A percentile compares a stretch with the other conserved stretches of the same genome.
phyloP scores from a whole-genome alignment of 768 basidiomycete genomes.

The Calocybe cyanea region DNA sequence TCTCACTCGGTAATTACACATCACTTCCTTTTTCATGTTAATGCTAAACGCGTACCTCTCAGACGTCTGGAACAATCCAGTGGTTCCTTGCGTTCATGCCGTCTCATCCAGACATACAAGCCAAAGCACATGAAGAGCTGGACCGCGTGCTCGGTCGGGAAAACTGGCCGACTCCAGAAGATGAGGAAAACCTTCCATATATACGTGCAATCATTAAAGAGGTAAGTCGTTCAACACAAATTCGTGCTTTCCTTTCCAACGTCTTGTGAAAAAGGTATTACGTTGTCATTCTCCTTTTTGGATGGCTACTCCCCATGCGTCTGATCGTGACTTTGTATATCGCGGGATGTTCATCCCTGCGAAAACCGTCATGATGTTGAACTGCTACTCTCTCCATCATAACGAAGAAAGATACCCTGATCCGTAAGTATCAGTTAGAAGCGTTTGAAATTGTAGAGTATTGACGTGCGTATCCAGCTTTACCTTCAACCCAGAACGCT shows the following conservation, averaged over 20 bases:
- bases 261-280: constrained; percentile 25
- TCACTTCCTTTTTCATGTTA: not conserved
- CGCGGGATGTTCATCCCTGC: constrained; percentile 36
- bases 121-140: constrained; percentile 26
- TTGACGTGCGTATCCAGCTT: too few relatives aligned
- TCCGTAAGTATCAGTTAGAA: constrained; percentile 20
- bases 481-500: constrained; percentile 35
- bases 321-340: constrained; percentile 36
- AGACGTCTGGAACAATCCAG: constrained; percentile 33
- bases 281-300: constrained; percentile 34
- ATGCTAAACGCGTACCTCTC: not conserved
- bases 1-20: constrained; percentile 31
- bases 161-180: constrained; percentile 25
- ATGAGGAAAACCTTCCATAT: constrained; percentile 29
- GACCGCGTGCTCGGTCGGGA: constrained; percentile 27
- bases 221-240: constrained; percentile 1
- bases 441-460: too few relatives aligned
- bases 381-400: constrained; percentile 35
- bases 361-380: constrained; percentile 33
- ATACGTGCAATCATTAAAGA: constrained; percentile 30
- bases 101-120: constrained; percentile 24
- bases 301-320: constrained; percentile 35
- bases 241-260: not conserved
- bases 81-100: constrained; percentile 35
- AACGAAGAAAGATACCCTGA: constrained; percentile 34